Base-by-base conservation (phyloP, 768 basidiomycete genomes). In the Leccinellum albellum region DNA sequence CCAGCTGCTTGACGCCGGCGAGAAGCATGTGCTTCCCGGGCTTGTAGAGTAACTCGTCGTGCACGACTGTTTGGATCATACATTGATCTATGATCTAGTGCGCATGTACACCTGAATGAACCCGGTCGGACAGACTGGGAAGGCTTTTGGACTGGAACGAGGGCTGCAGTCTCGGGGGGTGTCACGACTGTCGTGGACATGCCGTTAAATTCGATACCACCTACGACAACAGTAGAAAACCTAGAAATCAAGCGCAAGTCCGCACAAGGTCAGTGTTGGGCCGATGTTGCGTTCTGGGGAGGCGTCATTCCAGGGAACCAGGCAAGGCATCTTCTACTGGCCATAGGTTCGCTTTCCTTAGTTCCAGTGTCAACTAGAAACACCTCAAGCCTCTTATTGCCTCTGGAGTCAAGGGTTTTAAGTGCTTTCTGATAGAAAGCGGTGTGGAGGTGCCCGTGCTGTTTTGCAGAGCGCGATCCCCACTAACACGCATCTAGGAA, bases 141-240 rank as follows among this genome's bases (percentile, higher is more conserved):
- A 68, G 94, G 94, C 0, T 96, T 97, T 69, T 83, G 80, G 75
- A 91, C 92, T 0, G 94, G 93, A n/a, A 95, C 94, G 1, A 75
- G 78, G 54, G 96, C 96, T 20, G 96, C 96, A 1, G 84, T 86
- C 2, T 89, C 93, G 1, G 96, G 96, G 21, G 97, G 96, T 7
- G 85, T 98, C n/a, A 98, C 95, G 8, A 92, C 93, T 6, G 77
- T 98, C 21, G 87, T 98, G 31, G 97, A 98, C 74, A 99, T 98
- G 96, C 97, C 96, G 3, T 78, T 99, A 54, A 98, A 99, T 72
- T 96, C 94, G 2, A 91, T 98, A 53, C 96, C 96, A 1, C 94
- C 97, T 0, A 98, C 97, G 1, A 95, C 93, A 2, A 94, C 92
- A 0, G 81, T 93, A 8, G 75, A 74, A 6, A 85, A 96, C 66